Base-by-base conservation (phyloP, 768 basidiomycete genomes). In the Lactifluus piperatus region DNA sequence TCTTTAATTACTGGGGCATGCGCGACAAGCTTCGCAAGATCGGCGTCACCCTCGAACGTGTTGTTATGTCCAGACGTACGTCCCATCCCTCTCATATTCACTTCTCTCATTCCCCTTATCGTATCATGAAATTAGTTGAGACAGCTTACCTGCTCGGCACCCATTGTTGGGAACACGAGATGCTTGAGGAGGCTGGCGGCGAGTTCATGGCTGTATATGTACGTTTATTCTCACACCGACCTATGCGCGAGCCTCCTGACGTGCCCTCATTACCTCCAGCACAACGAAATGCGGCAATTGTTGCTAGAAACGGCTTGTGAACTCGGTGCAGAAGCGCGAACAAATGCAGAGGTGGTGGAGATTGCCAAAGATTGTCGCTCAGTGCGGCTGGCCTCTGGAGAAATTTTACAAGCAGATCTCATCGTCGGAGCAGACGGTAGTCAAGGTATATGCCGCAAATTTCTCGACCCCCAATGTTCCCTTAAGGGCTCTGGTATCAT, bases 401-500 rank as follows among this genome's bases (percentile, higher is more conserved):
- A 72, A 43, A 61, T 62, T 18, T n/a, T 73, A 14, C 46, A 62
- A 4, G 70, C 67, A n/a, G 73, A 74, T 46, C 60, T 74, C 14
- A 58, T 75, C 18, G 59, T 75, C 26, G 74, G 73, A 20, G 74
- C 74, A n/a, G 73, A 74, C 50, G 73, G 74, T 48, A 58, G 57
- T 30, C 62, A 54, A 29, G 71, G 72, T 10, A 45, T 66, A 1
- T 64, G 62, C 39, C 66, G 71, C 9, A 41, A 41, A n/a, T 16
- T 57, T 26, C 39, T 60, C 1, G 32, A 67, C 20, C 52, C 63
- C 5, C 37, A 56, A 8, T 64, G 59, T 36, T 37, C 47, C n/a
- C 57, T 56, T 22, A 56, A 39, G 7, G 58, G 61, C 10, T 66
- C 63, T 5, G 69, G 69, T 24, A 24, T 67, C 50, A 65, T 62